A percentile compares a stretch with the other conserved stretches of the same genome.
These are phyloP conservation scores for Monotropa hypopitys DNA, from an alignment of 179 eudicot species.

Conservation along the genomic window DNA sequence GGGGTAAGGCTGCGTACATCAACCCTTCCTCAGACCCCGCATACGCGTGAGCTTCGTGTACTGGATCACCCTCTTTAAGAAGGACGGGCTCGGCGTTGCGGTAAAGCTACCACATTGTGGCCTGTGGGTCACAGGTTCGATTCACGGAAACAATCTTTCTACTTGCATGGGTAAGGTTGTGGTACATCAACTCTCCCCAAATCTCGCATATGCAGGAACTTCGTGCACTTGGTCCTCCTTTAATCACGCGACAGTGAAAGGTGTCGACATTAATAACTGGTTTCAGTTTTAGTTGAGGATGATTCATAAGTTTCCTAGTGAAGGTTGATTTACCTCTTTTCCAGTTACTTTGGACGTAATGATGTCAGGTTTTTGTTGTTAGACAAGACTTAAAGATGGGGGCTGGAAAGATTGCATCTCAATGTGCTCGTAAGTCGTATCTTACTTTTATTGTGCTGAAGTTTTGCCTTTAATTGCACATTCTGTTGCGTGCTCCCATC, in stretches of 20 bases:
- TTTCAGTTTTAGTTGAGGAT: background rate
- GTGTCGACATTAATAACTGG: background rate
- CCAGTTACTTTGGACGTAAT: conserved; percentile 1
- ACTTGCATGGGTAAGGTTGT: no score
- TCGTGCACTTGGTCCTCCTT: no score
- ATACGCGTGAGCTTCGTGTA: no score
- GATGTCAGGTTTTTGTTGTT: conserved; percentile 72
- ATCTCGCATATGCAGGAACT: no score
- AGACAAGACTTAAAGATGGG: conserved; percentile 97
- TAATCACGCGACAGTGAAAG: background rate
- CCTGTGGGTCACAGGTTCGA: no score
- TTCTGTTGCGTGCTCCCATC: background rate
- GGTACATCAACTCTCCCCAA: no score
- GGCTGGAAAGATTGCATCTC: conserved; percentile 83
- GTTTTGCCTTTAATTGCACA: background rate
- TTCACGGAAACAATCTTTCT: no score
- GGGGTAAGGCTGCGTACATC: no score
- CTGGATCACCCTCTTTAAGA: no score
- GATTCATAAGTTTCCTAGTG: background rate
- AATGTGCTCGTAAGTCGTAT: conserved; percentile 80
- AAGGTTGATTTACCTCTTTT: background rate
- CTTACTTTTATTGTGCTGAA: background rate
- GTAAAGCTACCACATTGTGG: no score
- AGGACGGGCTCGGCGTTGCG: no score
- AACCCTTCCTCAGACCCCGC: no score